These are phyloP conservation scores for Chlamydomonas applanata DNA, from an alignment of 139 green algal genomes.

Conservation along the genomic window DNA sequence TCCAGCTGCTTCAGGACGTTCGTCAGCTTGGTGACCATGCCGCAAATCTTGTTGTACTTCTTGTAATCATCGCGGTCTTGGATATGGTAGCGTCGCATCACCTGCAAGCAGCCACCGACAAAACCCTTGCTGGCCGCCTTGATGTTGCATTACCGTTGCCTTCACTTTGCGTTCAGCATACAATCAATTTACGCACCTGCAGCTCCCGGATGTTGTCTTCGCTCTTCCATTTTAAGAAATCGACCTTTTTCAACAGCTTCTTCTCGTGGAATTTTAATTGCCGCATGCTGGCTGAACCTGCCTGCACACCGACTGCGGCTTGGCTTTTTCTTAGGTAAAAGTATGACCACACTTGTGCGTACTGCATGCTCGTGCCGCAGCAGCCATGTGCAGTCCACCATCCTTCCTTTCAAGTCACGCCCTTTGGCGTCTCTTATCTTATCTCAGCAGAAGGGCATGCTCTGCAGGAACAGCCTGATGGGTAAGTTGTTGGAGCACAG, in stretches of 20 bases:
- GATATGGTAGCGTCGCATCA: conserved; percentile 96
- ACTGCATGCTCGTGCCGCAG: no score
- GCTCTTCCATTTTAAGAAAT: conserved; percentile 96
- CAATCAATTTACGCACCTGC: conserved; percentile 53
- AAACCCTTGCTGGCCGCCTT: neutral
- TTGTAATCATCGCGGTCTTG: conserved; percentile 97
- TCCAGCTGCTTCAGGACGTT: conserved; percentile 80
- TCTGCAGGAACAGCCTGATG: no score
- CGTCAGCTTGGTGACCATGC: conserved; percentile 86
- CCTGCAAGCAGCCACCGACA: conserved; percentile 45
- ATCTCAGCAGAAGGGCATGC: no score
- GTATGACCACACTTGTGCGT: no score
- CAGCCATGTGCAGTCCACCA: no score
- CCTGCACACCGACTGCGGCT: no score
- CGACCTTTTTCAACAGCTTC: conserved; percentile 97
- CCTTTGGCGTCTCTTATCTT: no score
- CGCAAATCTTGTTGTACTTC: conserved; percentile 89
- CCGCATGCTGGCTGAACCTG: conserved; percentile 86
- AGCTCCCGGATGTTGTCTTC: conserved; percentile 92
- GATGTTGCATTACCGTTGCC: neutral
- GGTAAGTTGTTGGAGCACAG: no score
- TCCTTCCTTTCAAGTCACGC: no score
- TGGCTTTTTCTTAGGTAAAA: no score
- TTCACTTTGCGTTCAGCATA: neutral
- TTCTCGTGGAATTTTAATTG: conserved; percentile 96